These are phyloP conservation scores for Mycena vulgaris DNA, from an alignment of 768 basidiomycete species.

Conservation along the genomic window DNA sequence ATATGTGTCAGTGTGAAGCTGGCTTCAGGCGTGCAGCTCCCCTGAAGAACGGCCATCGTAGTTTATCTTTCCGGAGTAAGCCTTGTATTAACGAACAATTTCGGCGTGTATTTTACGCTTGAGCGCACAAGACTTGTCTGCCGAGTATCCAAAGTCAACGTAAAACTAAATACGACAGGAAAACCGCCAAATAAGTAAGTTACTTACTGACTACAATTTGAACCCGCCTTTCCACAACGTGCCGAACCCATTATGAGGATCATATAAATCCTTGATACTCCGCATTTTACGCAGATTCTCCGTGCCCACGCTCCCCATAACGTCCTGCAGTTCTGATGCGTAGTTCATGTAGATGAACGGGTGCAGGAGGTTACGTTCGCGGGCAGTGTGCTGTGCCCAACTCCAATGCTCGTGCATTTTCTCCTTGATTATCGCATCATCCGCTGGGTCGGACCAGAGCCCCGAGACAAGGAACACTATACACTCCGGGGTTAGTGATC, in stretches of 20 bases:
- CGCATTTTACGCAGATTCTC: constrained; percentile 26
- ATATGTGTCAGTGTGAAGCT: no score
- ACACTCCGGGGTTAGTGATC: not conserved
- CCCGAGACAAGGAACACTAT: constrained; percentile 34
- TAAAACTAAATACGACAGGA: no score
- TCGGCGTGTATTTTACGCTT: no score
- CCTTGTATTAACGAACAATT: no score
- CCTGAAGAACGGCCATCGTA: no score
- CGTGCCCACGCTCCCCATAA: constrained; percentile 23
- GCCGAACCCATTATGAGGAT: constrained; percentile 23
- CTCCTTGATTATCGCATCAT: constrained; percentile 34
- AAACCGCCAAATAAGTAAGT: no score
- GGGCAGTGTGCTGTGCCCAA: constrained; percentile 32
- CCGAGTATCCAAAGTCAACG: no score
- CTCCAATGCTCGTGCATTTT: constrained; percentile 22
- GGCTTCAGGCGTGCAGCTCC: no score
- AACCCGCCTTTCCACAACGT: constrained; percentile 35
- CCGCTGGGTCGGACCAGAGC: constrained; percentile 33
- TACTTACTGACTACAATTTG: no score
- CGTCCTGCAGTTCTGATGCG: constrained; percentile 28
- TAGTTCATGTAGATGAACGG: constrained; percentile 40
- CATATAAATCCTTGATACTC: constrained; percentile 20
- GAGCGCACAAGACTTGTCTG: no score
- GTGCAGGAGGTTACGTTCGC: constrained; percentile 27
- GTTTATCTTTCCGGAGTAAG: no score